Base-by-base conservation (phyloP, 2,329 filamentous ascomycete genomes). In the Sclerotiophoma versabilis region DNA sequence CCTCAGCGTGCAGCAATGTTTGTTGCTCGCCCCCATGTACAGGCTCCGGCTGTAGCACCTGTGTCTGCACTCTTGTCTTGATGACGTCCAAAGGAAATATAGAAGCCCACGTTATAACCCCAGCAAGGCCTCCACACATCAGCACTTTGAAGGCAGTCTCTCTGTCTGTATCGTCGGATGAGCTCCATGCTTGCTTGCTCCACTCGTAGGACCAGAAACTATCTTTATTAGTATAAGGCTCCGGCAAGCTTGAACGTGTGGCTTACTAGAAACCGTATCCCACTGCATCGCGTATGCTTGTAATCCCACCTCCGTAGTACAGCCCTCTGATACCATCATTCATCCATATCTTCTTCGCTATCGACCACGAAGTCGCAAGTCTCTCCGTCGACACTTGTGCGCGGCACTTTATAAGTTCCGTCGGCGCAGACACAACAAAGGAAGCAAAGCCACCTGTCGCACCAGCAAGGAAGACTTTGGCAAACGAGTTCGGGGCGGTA, bases 221-320 rank as follows among this genome's bases (percentile, higher is more conserved):
- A 42, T 22, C 2, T 14, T 22, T 2, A 33, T 58, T 29, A 57
- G 49, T 33, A 20, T 15, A 25, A 9, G 1, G 5, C 14, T 5
- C 19, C 51, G 22, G n/a, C 22, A 37, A 48, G 33, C 32, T 32
- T 26, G 11, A 22, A 17, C 17, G 15, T 11, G 30, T 20, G 41
- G 64, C 82, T 66, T 80, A 86, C 83, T 97, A 98, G 75, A 97
- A 97, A 0, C 93, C 93, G 76, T 97, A 98, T n/a, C 93, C 93
- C 49, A 97, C 84, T 53, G 89, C 88, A 75, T 98, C 93, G 43
- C 93, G 83, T 33, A 93, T 71, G 47, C 89, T 91, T 0, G 93
- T 98, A 14, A 97, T 86, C 0, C 79, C 80, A 17, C 93, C 93
- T 17, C 92, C 93, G 58, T 87, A 83, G 71, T 96, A 97, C 19